A percentile compares a stretch with the other conserved stretches of the same genome.
phyloP scores from a whole-genome alignment of 73 alveolate genomes.

The Paramecium bursaria region DNA sequence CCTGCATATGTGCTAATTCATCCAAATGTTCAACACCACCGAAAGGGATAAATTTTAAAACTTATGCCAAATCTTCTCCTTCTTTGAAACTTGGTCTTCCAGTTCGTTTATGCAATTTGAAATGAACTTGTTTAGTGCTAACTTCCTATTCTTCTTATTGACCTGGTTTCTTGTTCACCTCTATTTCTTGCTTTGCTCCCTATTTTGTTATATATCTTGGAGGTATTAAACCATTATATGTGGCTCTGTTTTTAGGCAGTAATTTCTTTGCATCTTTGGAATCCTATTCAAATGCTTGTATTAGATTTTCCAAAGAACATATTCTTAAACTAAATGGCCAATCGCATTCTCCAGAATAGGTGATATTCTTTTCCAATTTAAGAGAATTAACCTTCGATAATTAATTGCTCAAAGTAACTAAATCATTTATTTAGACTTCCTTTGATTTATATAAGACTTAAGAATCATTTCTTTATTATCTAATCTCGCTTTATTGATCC shows the following conservation, averaged over 20 bases:
- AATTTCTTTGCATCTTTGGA: conserved; percentile 34
- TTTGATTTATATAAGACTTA: too few relatives aligned
- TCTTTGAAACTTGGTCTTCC: conserved; percentile 46
- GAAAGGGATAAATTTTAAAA: conserved; percentile 17
- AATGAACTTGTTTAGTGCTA: conserved; percentile 46
- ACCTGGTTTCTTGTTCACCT: conserved; percentile 50
- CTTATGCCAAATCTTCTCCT: not conserved
- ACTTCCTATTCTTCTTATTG: not conserved
- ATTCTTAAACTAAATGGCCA: conserved; percentile 73
- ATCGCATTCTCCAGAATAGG: conserved; percentile 74
- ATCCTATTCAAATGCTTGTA: conserved; percentile 57
- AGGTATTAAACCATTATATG: conserved; percentile 67
- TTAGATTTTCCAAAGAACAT: conserved; percentile 66
- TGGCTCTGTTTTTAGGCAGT: conserved; percentile 49
- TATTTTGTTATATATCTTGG: conserved; percentile 62
- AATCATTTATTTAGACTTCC: conserved; percentile 16
- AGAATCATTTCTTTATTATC: too few relatives aligned
- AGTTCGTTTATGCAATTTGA: conserved; percentile 30
- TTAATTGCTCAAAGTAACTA: conserved; percentile 39
- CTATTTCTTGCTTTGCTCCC: conserved; percentile 58
- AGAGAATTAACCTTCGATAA: conserved; percentile 12
- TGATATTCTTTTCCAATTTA: conserved; percentile 42
- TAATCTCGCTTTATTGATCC: too few relatives aligned
- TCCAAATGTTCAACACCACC: conserved; percentile 64
- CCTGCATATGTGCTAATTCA: conserved; percentile 60